Evolutionary conservation across 257 asterid species (phyloP), one percentile per base, ranked within the genome.

Genomic region (Primulina huaijiensis): DNA sequence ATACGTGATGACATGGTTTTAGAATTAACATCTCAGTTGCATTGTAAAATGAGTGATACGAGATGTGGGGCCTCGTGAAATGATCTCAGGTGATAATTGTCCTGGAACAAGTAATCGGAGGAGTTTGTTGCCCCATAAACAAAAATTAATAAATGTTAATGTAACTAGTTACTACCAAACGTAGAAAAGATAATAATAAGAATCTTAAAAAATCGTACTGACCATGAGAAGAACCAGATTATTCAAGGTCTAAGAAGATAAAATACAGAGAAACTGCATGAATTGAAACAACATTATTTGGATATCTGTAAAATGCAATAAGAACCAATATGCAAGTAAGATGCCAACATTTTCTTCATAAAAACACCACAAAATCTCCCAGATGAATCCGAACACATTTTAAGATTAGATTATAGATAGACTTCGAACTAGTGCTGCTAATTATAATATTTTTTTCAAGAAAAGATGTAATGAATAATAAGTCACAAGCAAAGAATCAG

Each of bases 401-500:
- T 34, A 34, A 4, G 38, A 34, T 8, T 40, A 11, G 17, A 40
- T 10, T 10, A 5, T 40, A 40, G 52, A 40, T 40, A 40, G 2
- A 38, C 16, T 38, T 38, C 16, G 5, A 38, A 38, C 16, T 38
- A 38, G 50, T 38, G 12, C 14, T 6, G 30, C 30, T 23, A 35
- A 5, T 23, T 3, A 27, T 27, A 27, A 27, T 27, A 27, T 23
- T 20, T 17, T 52, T 19, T 43, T 8, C 4, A 37, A 37, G 5
- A 37, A 20, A 57, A 62, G 31, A 52, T 58, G 38, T 17, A 74
- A n/a, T 58, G 52, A 69, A 37, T 29, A 17, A 33, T 6, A 57
- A 56, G 50, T 5, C 6, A 12, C 50, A 72, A 75, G 43, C 2
- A 59, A 20, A 8, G 62, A 62, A 72, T 70, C 74, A 61, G 68